phyloP scores from a whole-genome alignment of 305 asterid genomes.

The Ilex paraguariensis region DNA sequence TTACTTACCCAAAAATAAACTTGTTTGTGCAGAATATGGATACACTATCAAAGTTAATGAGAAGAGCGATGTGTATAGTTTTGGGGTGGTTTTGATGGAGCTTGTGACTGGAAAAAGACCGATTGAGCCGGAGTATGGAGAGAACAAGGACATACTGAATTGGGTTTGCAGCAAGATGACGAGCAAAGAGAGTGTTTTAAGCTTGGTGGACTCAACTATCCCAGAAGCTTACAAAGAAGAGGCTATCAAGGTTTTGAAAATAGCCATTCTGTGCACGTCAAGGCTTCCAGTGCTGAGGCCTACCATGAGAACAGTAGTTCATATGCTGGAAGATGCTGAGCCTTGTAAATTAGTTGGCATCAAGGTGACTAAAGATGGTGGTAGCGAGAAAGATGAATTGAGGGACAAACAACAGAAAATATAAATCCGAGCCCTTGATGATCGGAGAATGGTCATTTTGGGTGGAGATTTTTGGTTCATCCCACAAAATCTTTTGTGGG shows the following conservation, averaged over 20 bases:
- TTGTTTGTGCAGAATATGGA: slow-evolving; percentile 55
- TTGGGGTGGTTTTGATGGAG: slow-evolving; percentile 93
- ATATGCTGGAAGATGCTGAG: slow-evolving; percentile 71
- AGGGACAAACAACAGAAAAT: slow-evolving; percentile 16
- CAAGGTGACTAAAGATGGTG: slow-evolving; percentile 40
- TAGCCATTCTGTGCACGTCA: slow-evolving; percentile 78
- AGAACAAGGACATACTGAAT: slow-evolving; percentile 61
- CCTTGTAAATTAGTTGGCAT: slow-evolving; percentile 46
- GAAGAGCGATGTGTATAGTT: slow-evolving; percentile 87
- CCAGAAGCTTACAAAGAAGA: slow-evolving; percentile 44
- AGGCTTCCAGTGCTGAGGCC: slow-evolving; percentile 76
- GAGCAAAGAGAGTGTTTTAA: slow-evolving; percentile 50
- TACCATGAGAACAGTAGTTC: slow-evolving; percentile 78
- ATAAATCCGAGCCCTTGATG: slow-evolving; percentile 3
- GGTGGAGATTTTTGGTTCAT: no score
- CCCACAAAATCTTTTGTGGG: no score
- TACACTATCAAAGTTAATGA: slow-evolving; percentile 68
- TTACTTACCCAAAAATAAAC: no score
- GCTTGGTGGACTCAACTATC: slow-evolving; percentile 54
- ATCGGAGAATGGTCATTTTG: no score
- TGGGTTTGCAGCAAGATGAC: slow-evolving; percentile 73
- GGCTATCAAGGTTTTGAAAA: slow-evolving; percentile 61
- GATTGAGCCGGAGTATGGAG: slow-evolving; percentile 70
- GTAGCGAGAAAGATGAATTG: slow-evolving; percentile 14
- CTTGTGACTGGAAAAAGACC: slow-evolving; percentile 84